Base-by-base conservation (phyloP, 2,329 filamentous ascomycete genomes). In the Alternaria infectoria region DNA sequence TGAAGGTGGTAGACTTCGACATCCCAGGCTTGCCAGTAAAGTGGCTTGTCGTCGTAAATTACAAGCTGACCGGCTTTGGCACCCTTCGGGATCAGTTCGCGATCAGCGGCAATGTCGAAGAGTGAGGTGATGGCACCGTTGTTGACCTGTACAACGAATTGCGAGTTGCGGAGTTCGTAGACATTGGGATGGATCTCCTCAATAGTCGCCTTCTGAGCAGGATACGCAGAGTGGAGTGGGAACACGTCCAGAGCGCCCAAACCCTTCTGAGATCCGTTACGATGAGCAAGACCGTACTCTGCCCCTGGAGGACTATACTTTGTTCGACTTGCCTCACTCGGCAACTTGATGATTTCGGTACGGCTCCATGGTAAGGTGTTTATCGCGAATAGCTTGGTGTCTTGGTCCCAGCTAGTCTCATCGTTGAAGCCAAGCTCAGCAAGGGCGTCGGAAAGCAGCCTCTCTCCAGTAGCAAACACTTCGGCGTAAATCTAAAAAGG, bases 11-110 rank as follows among this genome's bases (percentile, higher is more conserved):
- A 99, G 26, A 98, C 94, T 80, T 99, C 96, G 6, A 98, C 95
- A 79, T 99, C 95, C 94, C 95, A 97, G 3, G 93, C 94, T 81
- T 97, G 93, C 94, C 93, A 98, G 83, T 96, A 97, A 23, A 97
- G 86, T 21, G 94, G 94, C 82, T 98, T 97, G 82, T 99, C 96
- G 75, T 99, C 96, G 74, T 96, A 98, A 23, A 98, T 89, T 68
- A 98, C 94, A 54, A 96, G 88, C 77, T 97, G 93, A 70, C 97
- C 97, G 23, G 91, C 94, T 78, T 94, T 94, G 23, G 87, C 87
- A 28, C 85, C 87, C 63, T 86, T 83, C 4, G 92, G 86, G 52
- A 99, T 87, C 19, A 97, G 81, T 78, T 99, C 93, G 55, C 95
- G 90, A 25, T 91, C 85, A 10, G 88, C 89, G 47, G 85, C 80